Percentiles rank a stretch among this genome's conserved stretches.
These are phyloP conservation scores for Cornus florida DNA, from an alignment of 148 eudicot species.

Conservation along the genomic window DNA sequence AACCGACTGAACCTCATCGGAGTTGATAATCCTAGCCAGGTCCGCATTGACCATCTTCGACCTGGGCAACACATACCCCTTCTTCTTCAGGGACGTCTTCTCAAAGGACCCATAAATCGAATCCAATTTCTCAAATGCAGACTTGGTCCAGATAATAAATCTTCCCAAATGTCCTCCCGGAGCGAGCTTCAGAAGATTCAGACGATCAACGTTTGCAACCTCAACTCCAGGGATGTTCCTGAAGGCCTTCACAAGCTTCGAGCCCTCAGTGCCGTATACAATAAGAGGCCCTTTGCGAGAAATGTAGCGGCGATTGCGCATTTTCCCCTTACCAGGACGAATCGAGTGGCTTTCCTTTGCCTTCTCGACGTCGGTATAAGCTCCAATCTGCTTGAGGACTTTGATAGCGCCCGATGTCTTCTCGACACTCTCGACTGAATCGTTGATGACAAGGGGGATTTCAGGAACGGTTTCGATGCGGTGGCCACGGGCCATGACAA, in stretches of 20 bases:
- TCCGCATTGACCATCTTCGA: slow-evolving; percentile 84
- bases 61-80: slow-evolving; percentile 65
- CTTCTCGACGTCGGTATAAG: slow-evolving; percentile 66
- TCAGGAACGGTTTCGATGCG: slow-evolving; percentile 59
- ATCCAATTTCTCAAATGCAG: slow-evolving; percentile 83
- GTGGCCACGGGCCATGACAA: slow-evolving; percentile 66
- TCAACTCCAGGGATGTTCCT: slow-evolving; percentile 79
- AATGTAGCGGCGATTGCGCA: slow-evolving; percentile 77
- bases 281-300: slow-evolving; percentile 69
- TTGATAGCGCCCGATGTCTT: slow-evolving; percentile 60
- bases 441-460: slow-evolving; percentile 61
- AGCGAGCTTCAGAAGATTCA: slow-evolving; percentile 74
- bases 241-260: slow-evolving; percentile 74
- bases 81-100: slow-evolving; percentile 74
- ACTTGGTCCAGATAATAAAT: slow-evolving; percentile 80
- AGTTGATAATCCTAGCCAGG: slow-evolving; percentile 75
- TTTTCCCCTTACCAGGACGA: slow-evolving; percentile 79
- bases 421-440: slow-evolving; percentile 56
- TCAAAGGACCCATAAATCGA: slow-evolving; percentile 73
- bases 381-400: slow-evolving; percentile 62
- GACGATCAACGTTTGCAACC: slow-evolving; percentile 65
- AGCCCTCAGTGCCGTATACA: slow-evolving; percentile 73
- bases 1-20: slow-evolving; percentile 84
- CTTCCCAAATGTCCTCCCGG: slow-evolving; percentile 91
- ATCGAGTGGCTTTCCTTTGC: slow-evolving; percentile 66